Evolutionary conservation across 192 early-diverging fungal genomes (phyloP).

Genomic region (Linnemannia elongata): DNA sequence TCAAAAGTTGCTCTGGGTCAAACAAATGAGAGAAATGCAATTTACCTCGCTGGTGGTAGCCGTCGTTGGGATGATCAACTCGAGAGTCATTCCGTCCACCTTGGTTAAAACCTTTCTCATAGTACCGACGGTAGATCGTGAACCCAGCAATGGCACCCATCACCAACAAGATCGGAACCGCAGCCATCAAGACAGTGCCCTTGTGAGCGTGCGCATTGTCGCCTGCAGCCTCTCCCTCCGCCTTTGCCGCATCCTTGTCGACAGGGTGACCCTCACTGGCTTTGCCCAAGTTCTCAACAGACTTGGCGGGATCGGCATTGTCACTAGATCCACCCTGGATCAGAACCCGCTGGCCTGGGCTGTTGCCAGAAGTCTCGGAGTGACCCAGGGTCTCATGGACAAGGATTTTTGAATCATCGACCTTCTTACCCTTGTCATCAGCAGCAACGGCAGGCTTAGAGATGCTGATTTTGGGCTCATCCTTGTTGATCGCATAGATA

Average conservation of each 20-base stretch:
- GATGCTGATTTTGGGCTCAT: neutral
- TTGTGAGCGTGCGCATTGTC: constrained; percentile 16
- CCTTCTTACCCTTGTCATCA: neutral
- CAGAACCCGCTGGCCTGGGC: constrained; percentile 8
- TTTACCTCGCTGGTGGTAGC: constrained; percentile 38
- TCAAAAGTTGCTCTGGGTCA: neutral
- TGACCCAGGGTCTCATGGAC: constrained; percentile 14
- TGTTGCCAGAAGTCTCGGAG: constrained; percentile 4
- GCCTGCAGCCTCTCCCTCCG: neutral
- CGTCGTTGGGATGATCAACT: constrained; percentile 21
- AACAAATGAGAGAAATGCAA: neutral
- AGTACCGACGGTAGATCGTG: constrained; percentile 37
- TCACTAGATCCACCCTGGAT: constrained; percentile 14
- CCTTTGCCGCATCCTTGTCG: neutral
- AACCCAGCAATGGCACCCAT: constrained; percentile 51
- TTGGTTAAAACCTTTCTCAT: constrained; percentile 38
- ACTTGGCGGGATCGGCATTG: neutral
- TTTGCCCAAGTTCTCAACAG: constrained; percentile 16
- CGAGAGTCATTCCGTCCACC: constrained; percentile 32
- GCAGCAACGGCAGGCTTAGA: neutral
- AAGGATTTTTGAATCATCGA: neutral
- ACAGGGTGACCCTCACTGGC: constrained; percentile 29
- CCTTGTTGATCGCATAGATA: constrained; percentile 17
- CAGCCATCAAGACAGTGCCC: constrained; percentile 19
- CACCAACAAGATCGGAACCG: constrained; percentile 33